Conservation (phyloP, 2,329 filamentous ascomycete genomes). For the Paracamarosporium sp. region DNA sequence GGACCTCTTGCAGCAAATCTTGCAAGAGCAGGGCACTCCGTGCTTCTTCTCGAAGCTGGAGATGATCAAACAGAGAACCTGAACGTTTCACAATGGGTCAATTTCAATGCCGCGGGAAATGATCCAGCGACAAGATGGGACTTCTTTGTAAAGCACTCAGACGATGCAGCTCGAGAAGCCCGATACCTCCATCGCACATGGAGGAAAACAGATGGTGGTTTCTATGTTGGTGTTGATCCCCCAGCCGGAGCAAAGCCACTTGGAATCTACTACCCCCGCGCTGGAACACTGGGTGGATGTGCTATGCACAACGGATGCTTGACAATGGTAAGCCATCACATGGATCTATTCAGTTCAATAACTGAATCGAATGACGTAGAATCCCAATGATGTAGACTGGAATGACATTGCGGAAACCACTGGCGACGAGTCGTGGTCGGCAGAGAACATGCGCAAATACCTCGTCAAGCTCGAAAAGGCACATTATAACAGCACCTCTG, state of each 20-base stretch:
- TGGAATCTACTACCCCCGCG: constrained; percentile 65
- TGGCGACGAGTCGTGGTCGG: constrained; percentile 60
- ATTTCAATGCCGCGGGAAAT: constrained; percentile 62
- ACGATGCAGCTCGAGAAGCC: constrained; percentile 58
- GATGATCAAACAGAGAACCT: constrained; percentile 56
- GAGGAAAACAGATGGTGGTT: constrained; percentile 50
- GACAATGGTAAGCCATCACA: constrained; percentile 60
- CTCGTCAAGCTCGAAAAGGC: constrained; percentile 59
- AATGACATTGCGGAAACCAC: constrained; percentile 62
- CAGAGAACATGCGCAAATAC: constrained; percentile 63
- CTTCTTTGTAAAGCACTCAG: constrained; percentile 67
- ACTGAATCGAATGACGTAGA: constrained; percentile 47
- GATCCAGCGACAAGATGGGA: constrained; percentile 65
- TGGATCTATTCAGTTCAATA: constrained; percentile 13
- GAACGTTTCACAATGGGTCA: constrained; percentile 57
- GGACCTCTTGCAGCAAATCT: constrained; percentile 24
- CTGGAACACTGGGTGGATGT: constrained; percentile 63
- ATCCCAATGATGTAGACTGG: constrained; percentile 65
- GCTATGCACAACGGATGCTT: constrained; percentile 67
- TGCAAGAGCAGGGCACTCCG: constrained; percentile 58
- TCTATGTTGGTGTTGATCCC: constrained; percentile 52
- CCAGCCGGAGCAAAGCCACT: constrained; percentile 58
- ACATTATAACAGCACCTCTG: constrained; percentile 49
- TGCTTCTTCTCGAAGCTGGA: constrained; percentile 65
- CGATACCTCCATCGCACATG: constrained; percentile 66